Percentiles rank a stretch among this genome's conserved stretches.
These are phyloP conservation scores for Trifolium fragiferum DNA, from an alignment of 306 rosid genomes.

Conservation along the genomic window DNA sequence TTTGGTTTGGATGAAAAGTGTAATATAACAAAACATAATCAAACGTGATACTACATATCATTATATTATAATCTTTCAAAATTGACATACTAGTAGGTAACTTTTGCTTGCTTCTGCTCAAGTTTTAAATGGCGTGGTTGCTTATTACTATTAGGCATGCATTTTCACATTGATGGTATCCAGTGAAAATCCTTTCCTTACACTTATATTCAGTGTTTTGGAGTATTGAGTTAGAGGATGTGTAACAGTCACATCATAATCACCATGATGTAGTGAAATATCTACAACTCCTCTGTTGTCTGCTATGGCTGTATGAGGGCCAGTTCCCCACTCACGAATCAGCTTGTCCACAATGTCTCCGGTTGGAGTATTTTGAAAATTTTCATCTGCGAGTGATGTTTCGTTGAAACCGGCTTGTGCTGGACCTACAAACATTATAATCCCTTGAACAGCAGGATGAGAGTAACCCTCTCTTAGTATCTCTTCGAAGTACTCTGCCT, in stretches of 20 bases:
- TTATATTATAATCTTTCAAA: conserved; percentile 32
- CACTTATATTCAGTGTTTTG: conserved; percentile 48
- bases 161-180: conserved; percentile 49
- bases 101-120: conserved; percentile 6
- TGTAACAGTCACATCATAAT: conserved; percentile 62
- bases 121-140: neutral
- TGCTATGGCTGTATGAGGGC: conserved; percentile 41
- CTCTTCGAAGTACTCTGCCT: conserved; percentile 75
- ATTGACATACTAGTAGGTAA: conserved; percentile 14
- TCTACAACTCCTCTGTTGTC: conserved; percentile 59
- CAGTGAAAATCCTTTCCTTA: conserved; percentile 48
- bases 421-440: conserved; percentile 78
- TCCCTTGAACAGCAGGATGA: conserved; percentile 79
- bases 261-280: conserved; percentile 71
- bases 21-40: conserved; percentile 6
- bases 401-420: conserved; percentile 60
- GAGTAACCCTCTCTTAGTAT: conserved; percentile 70
- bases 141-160: conserved; percentile 43
- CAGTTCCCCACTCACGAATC: conserved; percentile 64
- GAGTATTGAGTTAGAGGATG: conserved; percentile 54
- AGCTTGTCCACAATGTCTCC: conserved; percentile 85
- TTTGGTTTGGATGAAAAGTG: conserved; percentile 16
- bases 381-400: conserved; percentile 52
- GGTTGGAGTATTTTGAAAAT: conserved; percentile 63
- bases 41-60: conserved; percentile 4